Evolutionary conservation across 169 alveolate genomes (phyloP).

Genomic region (Sarcocystis neurona): DNA sequence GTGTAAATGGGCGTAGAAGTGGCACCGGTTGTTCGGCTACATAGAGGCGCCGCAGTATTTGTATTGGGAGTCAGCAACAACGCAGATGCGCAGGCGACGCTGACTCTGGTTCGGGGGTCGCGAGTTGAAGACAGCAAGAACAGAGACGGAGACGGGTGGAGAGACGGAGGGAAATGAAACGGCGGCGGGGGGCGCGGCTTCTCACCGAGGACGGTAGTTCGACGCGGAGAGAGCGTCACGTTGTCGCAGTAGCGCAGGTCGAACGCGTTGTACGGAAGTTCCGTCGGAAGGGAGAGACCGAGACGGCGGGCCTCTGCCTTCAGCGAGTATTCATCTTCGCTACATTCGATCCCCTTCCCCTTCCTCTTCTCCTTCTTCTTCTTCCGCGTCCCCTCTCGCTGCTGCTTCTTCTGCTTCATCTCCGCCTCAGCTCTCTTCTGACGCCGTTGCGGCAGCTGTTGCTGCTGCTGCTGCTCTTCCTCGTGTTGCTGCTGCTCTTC

Average conservation of each 20-base stretch:
- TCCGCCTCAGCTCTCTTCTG: background rate
- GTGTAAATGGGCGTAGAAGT: too few species aligned
- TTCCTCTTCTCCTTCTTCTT: background rate
- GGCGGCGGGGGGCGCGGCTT: too few species aligned
- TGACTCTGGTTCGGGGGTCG: too few species aligned
- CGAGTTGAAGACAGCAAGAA: too few species aligned
- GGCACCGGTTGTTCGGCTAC: too few species aligned
- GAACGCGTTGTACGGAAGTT: constrained; percentile 26
- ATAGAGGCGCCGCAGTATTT: too few species aligned
- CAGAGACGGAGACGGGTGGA: too few species aligned
- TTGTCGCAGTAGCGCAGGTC: constrained; percentile 43
- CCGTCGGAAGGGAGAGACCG: constrained; percentile 22
- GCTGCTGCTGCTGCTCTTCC: background rate
- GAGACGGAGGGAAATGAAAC: too few species aligned
- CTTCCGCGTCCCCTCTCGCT: background rate
- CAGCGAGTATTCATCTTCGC: too few species aligned
- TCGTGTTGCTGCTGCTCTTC: background rate
- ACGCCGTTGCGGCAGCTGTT: background rate
- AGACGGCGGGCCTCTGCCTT: constrained; percentile 38
- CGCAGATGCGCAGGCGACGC: too few species aligned
- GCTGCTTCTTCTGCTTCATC: background rate
- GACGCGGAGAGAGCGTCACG: constrained; percentile 38
- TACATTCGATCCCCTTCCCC: too few species aligned
- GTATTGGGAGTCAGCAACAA: too few species aligned
- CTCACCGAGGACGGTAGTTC: constrained; percentile 28